phyloP scores from a whole-genome alignment of 345 rosid genomes.

The Rhodamnia argentea region DNA sequence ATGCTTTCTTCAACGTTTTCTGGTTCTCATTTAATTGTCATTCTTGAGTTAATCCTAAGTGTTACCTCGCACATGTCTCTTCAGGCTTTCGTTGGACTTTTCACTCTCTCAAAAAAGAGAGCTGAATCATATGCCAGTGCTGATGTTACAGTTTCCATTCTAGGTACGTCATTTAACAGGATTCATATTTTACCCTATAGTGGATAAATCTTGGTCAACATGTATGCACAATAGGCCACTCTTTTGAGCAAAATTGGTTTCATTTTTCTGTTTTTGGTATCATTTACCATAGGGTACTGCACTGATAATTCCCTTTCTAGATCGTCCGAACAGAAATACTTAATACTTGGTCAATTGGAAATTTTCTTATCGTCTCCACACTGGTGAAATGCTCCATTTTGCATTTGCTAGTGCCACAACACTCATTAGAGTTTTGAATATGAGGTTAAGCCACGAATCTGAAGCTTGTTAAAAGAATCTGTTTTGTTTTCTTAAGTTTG shows the following conservation, averaged over 20 bases:
- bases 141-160: constrained; percentile 26
- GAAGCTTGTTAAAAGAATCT: neutral
- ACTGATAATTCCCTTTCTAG: neutral
- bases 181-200: neutral
- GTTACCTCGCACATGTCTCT: neutral
- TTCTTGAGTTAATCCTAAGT: neutral
- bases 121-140: constrained; percentile 22
- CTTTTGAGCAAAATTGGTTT: neutral
- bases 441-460: neutral
- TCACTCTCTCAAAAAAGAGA: constrained; percentile 26
- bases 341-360: neutral
- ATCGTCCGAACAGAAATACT: neutral
- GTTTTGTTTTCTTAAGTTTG: neutral
- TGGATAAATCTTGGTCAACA: too few species aligned
- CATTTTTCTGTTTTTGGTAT: neutral
- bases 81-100: constrained; percentile 30
- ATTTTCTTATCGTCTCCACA: neutral
- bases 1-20: neutral
- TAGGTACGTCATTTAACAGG: constrained; percentile 4
- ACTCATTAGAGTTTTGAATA: neutral
- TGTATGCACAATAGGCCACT: neutral
- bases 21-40: neutral
- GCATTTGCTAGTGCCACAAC: neutral
- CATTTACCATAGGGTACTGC: neutral
- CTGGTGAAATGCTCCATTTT: neutral